Base-by-base conservation (phyloP, 2,329 filamentous ascomycete species). In the Trichophyton simii region DNA sequence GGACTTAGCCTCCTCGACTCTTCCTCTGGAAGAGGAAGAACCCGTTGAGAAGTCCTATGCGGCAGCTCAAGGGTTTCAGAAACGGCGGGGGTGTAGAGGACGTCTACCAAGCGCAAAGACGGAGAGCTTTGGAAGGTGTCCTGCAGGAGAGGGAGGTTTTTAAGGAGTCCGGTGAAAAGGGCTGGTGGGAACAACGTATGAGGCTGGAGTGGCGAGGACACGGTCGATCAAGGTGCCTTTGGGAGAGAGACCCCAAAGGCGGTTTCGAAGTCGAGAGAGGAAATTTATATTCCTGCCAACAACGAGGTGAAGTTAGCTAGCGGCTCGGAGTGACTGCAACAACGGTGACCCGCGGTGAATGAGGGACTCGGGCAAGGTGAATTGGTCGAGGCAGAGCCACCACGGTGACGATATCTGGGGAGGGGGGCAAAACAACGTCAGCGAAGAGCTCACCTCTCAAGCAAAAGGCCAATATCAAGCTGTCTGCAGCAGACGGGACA, bases 11-110 rank as follows among this genome's bases (percentile, higher is more conserved):
- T 92, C 87, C 88, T 90, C 88, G 91, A 96, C 90, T 94, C 94
- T 95, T 92, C 94, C 94, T 91, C 92, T 78, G 80, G 81, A 81
- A 94, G 92, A 96, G 91, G 92, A 97, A 97, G 92, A 95, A 91
- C 88, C 88, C 86, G 83, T 84, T 85, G 87, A 87, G 84, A 84
- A 86, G 88, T 95, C 89, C 90, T 97, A 99, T 99, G 92, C 94
- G 94, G 94, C 94, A 97, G 92, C 89, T 95, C 88, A 83, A 78
- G 77, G 79, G 78, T 78, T 82, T 77, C 76, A 82, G 78, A 74
- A 79, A 82, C 76, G 81, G 82, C 68, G 73, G 74, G 67, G 65
- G 68, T 68, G 67, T 66, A 72, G 71, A 67, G 66, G 68, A 61
- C 61, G 67, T 72, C 68, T 44, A 44, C 58, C 36, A 41, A 50